Conservation (phyloP, 176 grass and related monocot genomes). For the Typha latifolia region DNA sequence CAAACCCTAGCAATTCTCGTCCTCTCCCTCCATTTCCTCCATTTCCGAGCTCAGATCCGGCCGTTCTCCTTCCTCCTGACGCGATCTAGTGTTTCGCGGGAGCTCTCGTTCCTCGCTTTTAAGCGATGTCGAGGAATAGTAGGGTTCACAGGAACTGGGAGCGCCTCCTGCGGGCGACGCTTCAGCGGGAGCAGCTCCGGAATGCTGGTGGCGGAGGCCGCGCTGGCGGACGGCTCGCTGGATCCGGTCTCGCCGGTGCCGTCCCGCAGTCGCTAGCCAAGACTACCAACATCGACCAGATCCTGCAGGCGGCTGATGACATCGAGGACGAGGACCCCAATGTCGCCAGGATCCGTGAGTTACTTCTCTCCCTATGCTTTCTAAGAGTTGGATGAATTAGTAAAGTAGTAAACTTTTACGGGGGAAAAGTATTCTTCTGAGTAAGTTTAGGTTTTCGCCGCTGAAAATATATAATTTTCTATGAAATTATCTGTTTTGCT, state of each 20-base stretch:
- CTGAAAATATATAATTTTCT: no score
- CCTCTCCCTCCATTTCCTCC: not conserved
- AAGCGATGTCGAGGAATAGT: not conserved
- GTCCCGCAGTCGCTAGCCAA: constrained; percentile 51
- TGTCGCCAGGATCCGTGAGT: constrained; percentile 69
- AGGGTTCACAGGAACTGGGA: constrained; percentile 72
- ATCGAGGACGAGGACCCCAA: constrained; percentile 80
- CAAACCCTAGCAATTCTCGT: not conserved
- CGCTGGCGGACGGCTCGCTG: constrained; percentile 5
- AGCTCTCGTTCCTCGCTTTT: not conserved
- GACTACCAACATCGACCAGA: constrained; percentile 74
- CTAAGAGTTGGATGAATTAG: no score
- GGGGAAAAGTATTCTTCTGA: no score
- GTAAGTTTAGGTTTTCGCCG: no score
- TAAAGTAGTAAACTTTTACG: not conserved
- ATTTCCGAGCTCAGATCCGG: not conserved
- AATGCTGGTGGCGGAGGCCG: constrained; percentile 14
- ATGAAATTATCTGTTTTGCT: no score
- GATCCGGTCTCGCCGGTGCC: constrained; percentile 31
- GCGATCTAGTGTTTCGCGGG: not conserved
- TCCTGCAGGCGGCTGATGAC: constrained; percentile 75
- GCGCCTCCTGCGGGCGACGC: constrained; percentile 57
- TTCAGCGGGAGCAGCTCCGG: constrained; percentile 43
- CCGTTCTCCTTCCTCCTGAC: not conserved
- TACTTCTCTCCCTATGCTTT: not conserved